phyloP scores from a whole-genome alignment of 1,139 yeast species.

The Suhomyces bribrorum region DNA sequence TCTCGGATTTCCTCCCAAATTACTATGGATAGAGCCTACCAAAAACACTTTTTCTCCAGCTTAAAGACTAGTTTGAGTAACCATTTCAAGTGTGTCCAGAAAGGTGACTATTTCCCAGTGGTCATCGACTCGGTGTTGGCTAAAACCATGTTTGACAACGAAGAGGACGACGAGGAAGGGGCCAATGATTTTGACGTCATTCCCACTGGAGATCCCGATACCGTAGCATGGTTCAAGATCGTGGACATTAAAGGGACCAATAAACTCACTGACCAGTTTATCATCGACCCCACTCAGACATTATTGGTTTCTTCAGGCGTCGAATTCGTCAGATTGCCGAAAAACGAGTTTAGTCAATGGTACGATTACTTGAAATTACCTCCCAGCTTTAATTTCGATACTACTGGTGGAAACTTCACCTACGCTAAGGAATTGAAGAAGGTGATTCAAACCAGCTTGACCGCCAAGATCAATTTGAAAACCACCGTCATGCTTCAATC shows the following conservation, averaged over 20 bases:
- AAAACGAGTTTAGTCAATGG: constrained; percentile 46
- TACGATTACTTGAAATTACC: constrained; percentile 39
- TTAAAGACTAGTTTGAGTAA: constrained; percentile 63
- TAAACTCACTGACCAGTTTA: constrained; percentile 45
- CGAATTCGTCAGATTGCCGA: constrained; percentile 42
- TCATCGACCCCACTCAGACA: constrained; percentile 66
- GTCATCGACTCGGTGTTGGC: constrained; percentile 74
- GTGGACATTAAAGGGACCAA: constrained; percentile 39
- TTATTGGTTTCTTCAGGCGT: constrained; percentile 69
- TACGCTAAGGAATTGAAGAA: constrained; percentile 56
- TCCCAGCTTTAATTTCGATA: constrained; percentile 36
- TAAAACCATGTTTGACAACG: constrained; percentile 51
- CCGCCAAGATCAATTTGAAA: constrained; percentile 42
- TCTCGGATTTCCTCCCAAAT: constrained; percentile 72
- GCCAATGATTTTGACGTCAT: constrained; percentile 36
- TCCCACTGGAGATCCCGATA: constrained; percentile 68
- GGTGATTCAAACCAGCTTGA: constrained; percentile 48
- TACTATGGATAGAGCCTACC: constrained; percentile 66
- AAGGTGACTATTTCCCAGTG: constrained; percentile 73
- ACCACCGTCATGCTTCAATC: constrained; percentile 72
- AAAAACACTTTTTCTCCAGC: constrained; percentile 63
- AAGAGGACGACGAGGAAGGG: constrained; percentile 30
- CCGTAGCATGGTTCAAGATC: constrained; percentile 83
- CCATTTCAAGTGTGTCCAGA: constrained; percentile 55
- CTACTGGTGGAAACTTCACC: constrained; percentile 33